Evolutionary conservation across 306 rosid species (phyloP).

Genomic region (Vachellia pachyceras): DNA sequence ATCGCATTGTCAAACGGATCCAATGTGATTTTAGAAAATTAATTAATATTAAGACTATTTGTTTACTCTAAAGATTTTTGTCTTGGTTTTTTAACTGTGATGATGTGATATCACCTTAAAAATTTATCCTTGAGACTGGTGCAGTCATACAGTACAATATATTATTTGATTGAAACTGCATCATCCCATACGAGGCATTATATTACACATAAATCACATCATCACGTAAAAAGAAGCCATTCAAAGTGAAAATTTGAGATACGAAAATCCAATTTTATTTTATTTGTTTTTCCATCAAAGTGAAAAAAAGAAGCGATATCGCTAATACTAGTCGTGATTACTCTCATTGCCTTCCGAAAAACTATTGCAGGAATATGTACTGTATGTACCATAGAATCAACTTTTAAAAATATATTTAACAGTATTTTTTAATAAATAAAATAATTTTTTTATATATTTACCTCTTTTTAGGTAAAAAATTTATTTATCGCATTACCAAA

Average conservation of each 20-base stretch:
- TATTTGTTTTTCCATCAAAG: neutral
- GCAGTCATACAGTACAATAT: neutral
- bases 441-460: too few relatives aligned
- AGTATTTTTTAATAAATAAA: neutral
- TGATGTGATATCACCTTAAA: constrained; percentile 37
- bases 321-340: constrained; percentile 19
- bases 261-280: constrained; percentile 6
- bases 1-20: too few relatives aligned
- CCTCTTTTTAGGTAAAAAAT: too few relatives aligned
- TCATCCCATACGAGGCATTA: constrained; percentile 7
- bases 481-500: too few relatives aligned
- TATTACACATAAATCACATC: neutral
- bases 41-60: too few relatives aligned
- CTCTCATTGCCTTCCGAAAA: constrained; percentile 9
- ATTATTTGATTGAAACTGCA: constrained; percentile 15
- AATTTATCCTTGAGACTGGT: neutral
- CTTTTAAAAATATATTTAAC: neutral
- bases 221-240: too few relatives aligned
- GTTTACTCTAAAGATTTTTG: neutral
- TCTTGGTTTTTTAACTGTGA: neutral
- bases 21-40: too few relatives aligned
- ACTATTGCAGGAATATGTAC: neutral
- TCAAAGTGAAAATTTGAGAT: neutral
- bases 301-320: constrained; percentile 22
- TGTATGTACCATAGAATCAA: too few relatives aligned